These are phyloP conservation scores for Colletotrichum lini DNA, from an alignment of 2,329 filamentous ascomycete species.

Conservation along the genomic window DNA sequence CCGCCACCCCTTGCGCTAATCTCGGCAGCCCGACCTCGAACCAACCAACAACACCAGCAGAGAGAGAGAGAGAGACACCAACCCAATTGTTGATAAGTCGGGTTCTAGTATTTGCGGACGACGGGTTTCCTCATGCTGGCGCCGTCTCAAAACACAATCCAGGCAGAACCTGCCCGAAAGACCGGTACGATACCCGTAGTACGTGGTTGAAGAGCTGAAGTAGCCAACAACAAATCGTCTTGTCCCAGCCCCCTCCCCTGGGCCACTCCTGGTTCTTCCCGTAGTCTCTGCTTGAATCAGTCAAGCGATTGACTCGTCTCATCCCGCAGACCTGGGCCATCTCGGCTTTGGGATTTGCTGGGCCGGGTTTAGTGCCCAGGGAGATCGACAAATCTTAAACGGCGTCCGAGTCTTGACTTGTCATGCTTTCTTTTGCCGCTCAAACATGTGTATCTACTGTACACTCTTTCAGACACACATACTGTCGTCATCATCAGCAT, in stretches of 20 bases:
- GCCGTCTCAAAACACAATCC: not conserved
- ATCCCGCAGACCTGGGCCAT: slow-evolving; percentile 4
- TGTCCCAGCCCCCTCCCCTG: not conserved
- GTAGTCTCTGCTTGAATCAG: not conserved
- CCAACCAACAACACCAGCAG: not conserved
- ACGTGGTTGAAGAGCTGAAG: not conserved
- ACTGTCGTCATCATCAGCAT: not conserved
- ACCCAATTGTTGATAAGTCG: not conserved
- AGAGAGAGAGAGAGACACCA: not conserved
- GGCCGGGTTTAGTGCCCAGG: not conserved
- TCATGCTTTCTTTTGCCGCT: slow-evolving; percentile 2
- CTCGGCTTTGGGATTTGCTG: not conserved
- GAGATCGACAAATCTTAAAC: slow-evolving; percentile 17
- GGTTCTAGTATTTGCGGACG: not conserved
- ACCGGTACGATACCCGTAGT: too few relatives aligned
- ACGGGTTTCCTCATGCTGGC: not conserved
- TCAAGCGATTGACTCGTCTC: slow-evolving; percentile 10
- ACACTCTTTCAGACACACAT: not conserved
- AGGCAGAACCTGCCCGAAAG: not conserved
- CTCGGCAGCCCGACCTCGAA: not conserved
- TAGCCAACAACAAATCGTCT: not conserved
- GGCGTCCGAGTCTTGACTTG: not conserved
- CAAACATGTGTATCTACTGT: too few relatives aligned
- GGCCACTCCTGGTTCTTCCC: not conserved
- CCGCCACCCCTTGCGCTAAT: slow-evolving; percentile 20